Percentiles rank a stretch among this genome's conserved stretches.
Evolutionary conservation across 2,329 filamentous ascomycete genomes (phyloP).

Genomic region (Aspergillus sp.): DNA sequence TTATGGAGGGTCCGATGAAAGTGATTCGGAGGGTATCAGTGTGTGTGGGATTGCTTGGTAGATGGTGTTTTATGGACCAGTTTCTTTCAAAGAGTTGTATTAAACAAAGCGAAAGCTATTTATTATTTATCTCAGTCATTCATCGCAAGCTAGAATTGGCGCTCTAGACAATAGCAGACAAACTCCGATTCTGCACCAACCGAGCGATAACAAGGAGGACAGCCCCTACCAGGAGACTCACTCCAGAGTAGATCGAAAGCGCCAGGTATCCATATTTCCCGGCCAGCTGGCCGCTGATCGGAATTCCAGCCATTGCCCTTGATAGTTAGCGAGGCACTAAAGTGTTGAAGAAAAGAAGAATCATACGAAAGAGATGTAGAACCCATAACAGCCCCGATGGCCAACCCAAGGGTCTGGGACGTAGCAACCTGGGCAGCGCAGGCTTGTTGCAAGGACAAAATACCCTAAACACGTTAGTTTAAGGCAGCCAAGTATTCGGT

Average conservation of each 20-base stretch:
- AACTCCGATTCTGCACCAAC: conserved; percentile 10
- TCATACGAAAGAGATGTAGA: conserved; percentile 39
- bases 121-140: not conserved
- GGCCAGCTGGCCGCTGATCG: conserved; percentile 37
- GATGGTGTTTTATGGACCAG: not conserved
- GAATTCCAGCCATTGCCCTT: conserved; percentile 37
- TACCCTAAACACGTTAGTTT: conserved; percentile 26
- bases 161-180: conserved; percentile 5
- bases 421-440: conserved; percentile 40
- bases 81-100: too few relatives aligned
- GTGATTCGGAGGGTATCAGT: not conserved
- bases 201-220: conserved; percentile 17
- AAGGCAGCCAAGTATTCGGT: not conserved
- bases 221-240: conserved; percentile 26
- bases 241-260: conserved; percentile 34
- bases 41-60: not conserved
- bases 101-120: too few relatives aligned
- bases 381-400: conserved; percentile 39
- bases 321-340: not conserved
- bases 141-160: not conserved
- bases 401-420: conserved; percentile 33
- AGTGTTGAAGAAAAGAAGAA: too few relatives aligned
- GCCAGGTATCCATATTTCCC: conserved; percentile 35
- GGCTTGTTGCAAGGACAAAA: conserved; percentile 42
- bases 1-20: not conserved